Evolutionary conservation across 805 yeast species (phyloP), one percentile per base, ranked within the genome.

Genomic region (Saccharomycopsis sp.): DNA sequence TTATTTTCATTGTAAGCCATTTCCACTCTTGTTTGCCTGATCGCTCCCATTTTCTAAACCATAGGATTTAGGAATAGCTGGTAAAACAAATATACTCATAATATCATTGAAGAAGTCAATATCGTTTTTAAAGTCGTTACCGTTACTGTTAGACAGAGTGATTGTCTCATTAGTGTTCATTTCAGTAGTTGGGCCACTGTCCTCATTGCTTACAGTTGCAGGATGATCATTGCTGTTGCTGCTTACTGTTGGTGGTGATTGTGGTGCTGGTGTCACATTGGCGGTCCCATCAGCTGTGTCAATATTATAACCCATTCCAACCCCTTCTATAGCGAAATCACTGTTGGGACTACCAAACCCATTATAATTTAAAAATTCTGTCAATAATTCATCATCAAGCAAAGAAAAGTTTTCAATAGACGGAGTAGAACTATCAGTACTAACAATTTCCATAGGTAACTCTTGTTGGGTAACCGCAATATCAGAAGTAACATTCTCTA

Each of bases 71-170:
- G 29, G 11, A 26, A 26, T 26, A 8, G 11, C 29, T 26, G 29
- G 29, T 14, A 31, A 14, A 17, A 31, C 35, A 23, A 43, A 43
- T n/a, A 43, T 28, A 53, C 58, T 61, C 54, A 52, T 56, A 61
- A 44, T 44, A 35, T 44, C 47, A 34, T 37, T 38, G 19, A 37
- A 46, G 42, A 46, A 29, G 31, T 29, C 28, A n/a, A 47, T 32
- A 27, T 38, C 43, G 22, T 36, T 42, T 23, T 35, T 36, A 29
- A 42, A 42, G 35, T 36, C 34, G 37, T 23, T 38, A 8, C 13
- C n/a, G 32, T 16, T 9, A 8, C 21, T 14, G 32, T 38, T 36
- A 9, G 3, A 14, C 35, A n/a, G 11, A 9, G 40, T 37, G 40
- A 11, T n/a, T 2, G 14, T 20, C 38, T 14, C 16, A 2, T 14